Conservation (phyloP, 495 filamentous ascomycete genomes). For the Neurospora sp. region DNA sequence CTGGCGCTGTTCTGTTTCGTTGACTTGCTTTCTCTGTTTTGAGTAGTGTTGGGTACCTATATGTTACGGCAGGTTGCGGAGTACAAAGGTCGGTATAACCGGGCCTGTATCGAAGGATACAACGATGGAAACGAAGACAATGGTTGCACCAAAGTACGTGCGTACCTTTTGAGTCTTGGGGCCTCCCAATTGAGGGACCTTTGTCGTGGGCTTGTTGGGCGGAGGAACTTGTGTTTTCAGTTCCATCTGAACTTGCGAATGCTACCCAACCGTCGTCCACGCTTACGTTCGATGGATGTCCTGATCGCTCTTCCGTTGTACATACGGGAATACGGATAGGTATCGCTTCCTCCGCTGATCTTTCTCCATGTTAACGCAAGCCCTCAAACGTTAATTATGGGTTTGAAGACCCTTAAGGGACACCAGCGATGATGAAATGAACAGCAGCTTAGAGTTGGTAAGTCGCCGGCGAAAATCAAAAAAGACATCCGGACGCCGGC, state of each 20-base stretch:
- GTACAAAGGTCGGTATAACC: background rate
- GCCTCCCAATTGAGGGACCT: background rate
- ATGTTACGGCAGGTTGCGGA: background rate
- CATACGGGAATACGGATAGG: background rate
- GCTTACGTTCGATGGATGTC: background rate
- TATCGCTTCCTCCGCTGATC: background rate
- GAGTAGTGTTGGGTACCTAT: background rate
- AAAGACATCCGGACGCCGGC: background rate
- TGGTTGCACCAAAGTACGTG: background rate
- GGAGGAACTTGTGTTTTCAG: background rate
- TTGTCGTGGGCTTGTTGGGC: background rate
- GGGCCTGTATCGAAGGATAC: background rate
- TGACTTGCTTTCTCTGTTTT: background rate
- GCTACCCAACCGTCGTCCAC: background rate
- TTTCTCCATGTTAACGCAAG: background rate
- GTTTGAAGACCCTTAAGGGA: background rate
- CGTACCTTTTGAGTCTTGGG: background rate
- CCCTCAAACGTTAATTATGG: background rate
- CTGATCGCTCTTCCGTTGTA: background rate
- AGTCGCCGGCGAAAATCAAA: background rate
- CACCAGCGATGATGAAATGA: background rate
- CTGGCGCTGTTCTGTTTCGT: background rate
- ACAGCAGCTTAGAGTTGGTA: background rate
- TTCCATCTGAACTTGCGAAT: background rate
- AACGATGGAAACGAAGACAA: background rate